Base-by-base conservation (phyloP, 75 land plant species). In the Adiantum capillusveneris region DNA sequence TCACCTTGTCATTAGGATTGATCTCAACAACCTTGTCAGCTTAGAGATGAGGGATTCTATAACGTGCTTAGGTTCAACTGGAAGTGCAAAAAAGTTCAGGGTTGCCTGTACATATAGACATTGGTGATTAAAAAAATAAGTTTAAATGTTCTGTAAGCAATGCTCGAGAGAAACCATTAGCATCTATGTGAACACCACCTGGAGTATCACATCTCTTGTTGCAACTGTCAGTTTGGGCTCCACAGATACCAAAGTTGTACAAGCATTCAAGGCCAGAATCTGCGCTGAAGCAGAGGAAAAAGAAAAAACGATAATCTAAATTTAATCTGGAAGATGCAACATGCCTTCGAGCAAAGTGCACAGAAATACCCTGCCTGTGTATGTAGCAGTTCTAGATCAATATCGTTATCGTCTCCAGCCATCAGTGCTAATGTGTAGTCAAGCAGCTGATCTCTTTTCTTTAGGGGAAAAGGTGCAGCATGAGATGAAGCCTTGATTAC, bases 201-300 rank as follows among this genome's bases (percentile, higher is more conserved):
- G 79, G 65, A 94, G 46, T 12, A 94, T 75, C 56, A 61, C 75
- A 66, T 94, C 88, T 64, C 96, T 76, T 0, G 96, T 79, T 57
- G 82, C 85, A 48, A 71, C 56, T 7, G 90, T 77, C 53, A 94
- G 53, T 56, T 78, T 94, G 50, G 98, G 98, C 60, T 94, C 98
- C 27, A 94, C 75, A 39, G 91, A 86, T 29, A 94, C 98, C 71
- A 94, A 69, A 26, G 98, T 94, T 6, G 96, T 89, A 63, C 98
- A 94, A 16, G 98, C 90, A 73, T 72, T 86, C 19, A 94, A 59
- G 65, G 98, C 98, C 68, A 94, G 72, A 18, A 76, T 77, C 98
- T 94, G 76, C 21, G 14, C 37, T 34, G 37, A 34, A 34, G 37
- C 7, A 9, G 37, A 9, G 37, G 37, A 34, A 34, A 34, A 34